phyloP scores from a whole-genome alignment of 306 rosid species.

The Medicago truncatula region MtrunA17r5.0-ANR NC_053049.1:35053501-35054000 shows the following conservation, averaged over 20 bases:
- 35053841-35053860: not conserved
- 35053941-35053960: not conserved
- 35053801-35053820: not conserved
- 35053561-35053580: no score
- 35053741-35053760: not conserved
- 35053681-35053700: constrained; percentile 25
- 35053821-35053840: not conserved
- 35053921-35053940: not conserved
- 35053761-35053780: not conserved
- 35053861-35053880: not conserved
- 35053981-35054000: not conserved
- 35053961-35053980: constrained; percentile 1
- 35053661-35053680: constrained; percentile 30
- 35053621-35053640: not conserved
- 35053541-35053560: no score
- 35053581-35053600: no score
- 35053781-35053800: not conserved
- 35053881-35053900: not conserved
- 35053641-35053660: not conserved
- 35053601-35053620: no score
- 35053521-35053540: no score
- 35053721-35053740: not conserved
- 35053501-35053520: no score
- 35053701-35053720: constrained; percentile 9
- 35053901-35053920: not conserved